A percentile compares a stretch with the other conserved stretches of the same genome.
Evolutionary conservation across 139 green algal species (phyloP).

Genomic region (Monoraphidium neglectum): DNA sequence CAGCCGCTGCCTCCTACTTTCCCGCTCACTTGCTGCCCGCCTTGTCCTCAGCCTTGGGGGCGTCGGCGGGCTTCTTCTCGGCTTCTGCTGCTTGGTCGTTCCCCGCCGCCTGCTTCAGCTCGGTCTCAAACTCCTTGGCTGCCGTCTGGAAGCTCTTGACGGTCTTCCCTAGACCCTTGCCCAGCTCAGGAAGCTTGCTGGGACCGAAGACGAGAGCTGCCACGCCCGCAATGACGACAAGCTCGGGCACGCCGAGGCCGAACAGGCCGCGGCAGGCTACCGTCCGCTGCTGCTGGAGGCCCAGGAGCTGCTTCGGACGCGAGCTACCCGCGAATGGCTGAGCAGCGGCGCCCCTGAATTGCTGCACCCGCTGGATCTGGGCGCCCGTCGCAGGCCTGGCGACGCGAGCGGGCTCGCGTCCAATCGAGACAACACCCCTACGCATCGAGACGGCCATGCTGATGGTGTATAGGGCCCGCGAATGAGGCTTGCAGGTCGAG

Average conservation of each 20-base stretch:
- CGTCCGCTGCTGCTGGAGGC: conserved; percentile 12
- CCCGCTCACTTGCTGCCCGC: too few species aligned
- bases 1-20: too few species aligned
- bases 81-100: conserved; percentile 32
- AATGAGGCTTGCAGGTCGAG: too few species aligned
- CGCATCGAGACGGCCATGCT: too few species aligned
- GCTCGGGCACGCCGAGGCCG: conserved; percentile 84
- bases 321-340: neutral
- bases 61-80: neutral
- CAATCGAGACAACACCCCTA: too few species aligned
- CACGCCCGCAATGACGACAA: conserved; percentile 88
- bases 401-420: too few species aligned
- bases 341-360: too few species aligned
- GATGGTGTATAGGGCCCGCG: too few species aligned
- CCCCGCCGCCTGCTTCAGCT: conserved; percentile 59
- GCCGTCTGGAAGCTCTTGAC: conserved; percentile 92
- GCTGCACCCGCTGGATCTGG: too few species aligned
- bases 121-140: conserved; percentile 81
- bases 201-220: conserved; percentile 88
- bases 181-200: conserved; percentile 94
- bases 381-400: too few species aligned
- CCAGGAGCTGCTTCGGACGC: conserved; percentile 10
- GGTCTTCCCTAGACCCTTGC: conserved; percentile 91
- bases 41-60: too few species aligned
- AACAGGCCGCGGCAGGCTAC: conserved; percentile 74